phyloP scores from a whole-genome alignment of 106 monocot species.

The Dioscorea zingiberensis region DNA sequence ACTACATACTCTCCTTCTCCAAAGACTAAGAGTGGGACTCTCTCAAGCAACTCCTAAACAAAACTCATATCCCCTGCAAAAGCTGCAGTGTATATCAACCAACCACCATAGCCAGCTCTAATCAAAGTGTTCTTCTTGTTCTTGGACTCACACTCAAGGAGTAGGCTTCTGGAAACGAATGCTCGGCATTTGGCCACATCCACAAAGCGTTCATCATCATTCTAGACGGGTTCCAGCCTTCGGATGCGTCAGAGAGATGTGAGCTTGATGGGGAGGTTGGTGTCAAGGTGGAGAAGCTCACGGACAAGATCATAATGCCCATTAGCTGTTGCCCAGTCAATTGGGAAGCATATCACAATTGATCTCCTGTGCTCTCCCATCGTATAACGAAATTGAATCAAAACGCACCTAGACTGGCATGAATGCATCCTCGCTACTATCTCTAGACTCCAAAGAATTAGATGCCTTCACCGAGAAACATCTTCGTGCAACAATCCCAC shows the following conservation, averaged over 20 bases:
- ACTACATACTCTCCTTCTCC: slow-evolving; percentile 96
- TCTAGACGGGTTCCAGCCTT: slow-evolving; percentile 80
- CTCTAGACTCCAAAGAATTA: too few relatives aligned
- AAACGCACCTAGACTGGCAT: too few relatives aligned
- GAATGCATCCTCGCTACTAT: too few relatives aligned
- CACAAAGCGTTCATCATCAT: slow-evolving; percentile 41
- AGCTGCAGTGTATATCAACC: slow-evolving; percentile 83
- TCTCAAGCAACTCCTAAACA: slow-evolving; percentile 41
- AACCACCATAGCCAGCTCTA: slow-evolving; percentile 78
- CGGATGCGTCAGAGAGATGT: slow-evolving; percentile 90
- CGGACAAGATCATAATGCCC: slow-evolving; percentile 91
- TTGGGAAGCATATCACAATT: slow-evolving; percentile 96
- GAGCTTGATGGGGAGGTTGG: slow-evolving; percentile 89
- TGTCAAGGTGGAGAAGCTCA: slow-evolving; percentile 78
- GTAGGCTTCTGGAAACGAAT: slow-evolving; percentile 46
- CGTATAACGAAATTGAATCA: too few relatives aligned
- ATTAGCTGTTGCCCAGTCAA: slow-evolving; percentile 87
- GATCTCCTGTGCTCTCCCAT: slow-evolving; percentile 94
- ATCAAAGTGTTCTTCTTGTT: slow-evolving; percentile 37
- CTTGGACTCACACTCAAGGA: slow-evolving; percentile 57
- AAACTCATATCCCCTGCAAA: slow-evolving; percentile 69
- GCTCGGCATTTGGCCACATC: slow-evolving; percentile 54
- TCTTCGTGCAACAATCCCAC: too few relatives aligned
- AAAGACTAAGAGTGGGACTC: slow-evolving; percentile 65
- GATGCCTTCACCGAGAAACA: too few relatives aligned